Evolutionary conservation across 129 eudicot species (phyloP).

Genomic region (Glebionis coronaria): DNA sequence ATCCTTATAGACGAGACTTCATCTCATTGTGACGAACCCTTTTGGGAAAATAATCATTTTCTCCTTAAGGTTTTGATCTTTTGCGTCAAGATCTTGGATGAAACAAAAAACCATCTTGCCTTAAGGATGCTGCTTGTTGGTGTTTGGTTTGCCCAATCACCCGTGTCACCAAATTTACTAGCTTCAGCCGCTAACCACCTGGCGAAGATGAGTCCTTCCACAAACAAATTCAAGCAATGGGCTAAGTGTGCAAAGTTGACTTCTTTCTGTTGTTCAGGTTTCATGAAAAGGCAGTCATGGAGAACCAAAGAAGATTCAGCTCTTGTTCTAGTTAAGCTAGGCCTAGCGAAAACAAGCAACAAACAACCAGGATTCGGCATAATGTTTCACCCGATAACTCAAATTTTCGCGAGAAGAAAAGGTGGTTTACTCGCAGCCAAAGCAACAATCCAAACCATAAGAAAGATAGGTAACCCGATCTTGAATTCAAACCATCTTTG

Average conservation of each 20-base stretch:
- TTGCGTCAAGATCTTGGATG: conserved; percentile 53
- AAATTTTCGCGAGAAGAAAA: conserved; percentile 45
- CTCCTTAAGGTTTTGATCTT: conserved; percentile 57
- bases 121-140: conserved; percentile 79
- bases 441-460: conserved; percentile 61
- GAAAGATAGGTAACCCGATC: conserved; percentile 52
- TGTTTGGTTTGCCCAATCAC: conserved; percentile 84
- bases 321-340: conserved; percentile 58
- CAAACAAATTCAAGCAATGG: conserved; percentile 51
- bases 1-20: conserved; percentile 44
- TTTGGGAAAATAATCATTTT: conserved; percentile 52
- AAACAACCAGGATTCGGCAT: conserved; percentile 54
- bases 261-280: conserved; percentile 47
- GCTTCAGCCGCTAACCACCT: conserved; percentile 60
- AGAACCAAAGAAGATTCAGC: conserved; percentile 76
- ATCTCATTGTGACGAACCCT: conserved; percentile 44
- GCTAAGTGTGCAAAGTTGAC: conserved; percentile 43
- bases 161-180: conserved; percentile 56
- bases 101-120: conserved; percentile 50
- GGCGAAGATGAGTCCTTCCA: conserved; percentile 28
- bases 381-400: conserved; percentile 72
- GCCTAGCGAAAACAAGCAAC: conserved; percentile 57
- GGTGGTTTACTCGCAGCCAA: conserved; percentile 50
- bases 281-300: conserved; percentile 47
- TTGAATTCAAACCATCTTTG: conserved; percentile 62